Evolutionary conservation across 2,329 filamentous ascomycete species (phyloP), one percentile per base, ranked within the genome.

Genomic region (Penicillium aurantiogriseum): DNA sequence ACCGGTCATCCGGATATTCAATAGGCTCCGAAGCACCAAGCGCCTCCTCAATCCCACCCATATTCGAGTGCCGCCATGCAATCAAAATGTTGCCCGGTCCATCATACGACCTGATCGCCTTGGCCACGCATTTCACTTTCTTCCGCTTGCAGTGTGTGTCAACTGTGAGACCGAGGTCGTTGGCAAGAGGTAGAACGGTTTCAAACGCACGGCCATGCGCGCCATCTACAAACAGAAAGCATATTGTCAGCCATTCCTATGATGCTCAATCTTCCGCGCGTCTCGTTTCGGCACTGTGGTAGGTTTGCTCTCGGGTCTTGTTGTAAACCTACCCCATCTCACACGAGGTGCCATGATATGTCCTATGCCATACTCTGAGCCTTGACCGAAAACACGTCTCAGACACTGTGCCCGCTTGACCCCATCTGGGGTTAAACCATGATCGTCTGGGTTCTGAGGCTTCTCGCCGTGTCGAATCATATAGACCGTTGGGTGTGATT

Each of bases 391-490:
- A 2, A 71, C 53, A 10, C 56, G 40, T 11, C 69, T 69, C 17
- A 72, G 56, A 48, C 70, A 72, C 44, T 68, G 61, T 6, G 70
- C 68, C 36, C 70, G 69, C 48, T 50, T 58, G 40, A 62, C 45
- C 1, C 70, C 70, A 8, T 70, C 69, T 2, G 51, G 23, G 19
- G 58, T 68, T 10, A 72, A 54, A 3, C 65, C 64, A 33, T 66
- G 63, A 25, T 71, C 63, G 10, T 61, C 29, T 8, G 60, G 60
- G 35, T 70, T 47, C 2, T 21, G 49, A 6, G 70, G 60, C 33
- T 71, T 71, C 50, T 72, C 70, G 35, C 66, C 70, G 47, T 72
- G 70, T 10, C 70, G 69, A 47, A 72, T 69, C 19, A 72, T 57
- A 35, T 67, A 71, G 19, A 71, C 61, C 8, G 61, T 70, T 19